These are phyloP conservation scores for Boletus eberwhitei DNA, from an alignment of 768 basidiomycete species.

Conservation along the genomic window DNA sequence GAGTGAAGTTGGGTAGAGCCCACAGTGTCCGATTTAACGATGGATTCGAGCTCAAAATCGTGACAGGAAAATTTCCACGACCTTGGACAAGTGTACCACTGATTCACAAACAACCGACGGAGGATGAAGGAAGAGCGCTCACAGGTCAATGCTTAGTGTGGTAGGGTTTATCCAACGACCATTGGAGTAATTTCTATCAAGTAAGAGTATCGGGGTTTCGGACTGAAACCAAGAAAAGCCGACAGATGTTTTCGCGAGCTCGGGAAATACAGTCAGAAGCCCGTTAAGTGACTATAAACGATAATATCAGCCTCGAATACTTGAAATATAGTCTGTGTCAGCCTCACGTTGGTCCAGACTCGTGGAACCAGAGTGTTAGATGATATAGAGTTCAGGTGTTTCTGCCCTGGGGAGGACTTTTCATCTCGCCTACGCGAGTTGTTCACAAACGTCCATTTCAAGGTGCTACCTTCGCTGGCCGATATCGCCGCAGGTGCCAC, in stretches of 20 bases:
- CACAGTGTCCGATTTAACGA: neutral
- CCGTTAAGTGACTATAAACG: constrained; percentile 20
- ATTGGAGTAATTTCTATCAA: constrained; percentile 7
- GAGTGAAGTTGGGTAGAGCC: neutral
- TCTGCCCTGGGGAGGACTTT: neutral
- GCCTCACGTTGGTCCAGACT: constrained; percentile 30
- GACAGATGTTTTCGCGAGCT: constrained; percentile 17
- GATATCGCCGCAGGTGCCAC: neutral
- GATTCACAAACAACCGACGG: neutral
- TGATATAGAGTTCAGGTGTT: neutral
- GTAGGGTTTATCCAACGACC: constrained; percentile 19
- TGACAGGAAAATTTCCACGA: constrained; percentile 25
- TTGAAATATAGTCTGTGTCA: neutral
- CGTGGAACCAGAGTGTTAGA: constrained; percentile 14
- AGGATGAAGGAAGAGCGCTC: constrained; percentile 1
- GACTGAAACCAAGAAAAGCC: constrained; percentile 28
- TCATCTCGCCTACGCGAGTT: neutral
- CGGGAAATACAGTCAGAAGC: constrained; percentile 23
- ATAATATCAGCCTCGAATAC: neutral
- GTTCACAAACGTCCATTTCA: constrained; percentile 22
- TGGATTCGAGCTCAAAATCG: constrained; percentile 18
- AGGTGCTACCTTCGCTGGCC: neutral
- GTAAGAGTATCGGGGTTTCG: constrained; percentile 26
- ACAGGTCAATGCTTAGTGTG: constrained; percentile 22
- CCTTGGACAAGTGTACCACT: constrained; percentile 4